Conservation (phyloP, 2,329 filamentous ascomycete genomes). For the Fusarium agapanthi region DNA sequence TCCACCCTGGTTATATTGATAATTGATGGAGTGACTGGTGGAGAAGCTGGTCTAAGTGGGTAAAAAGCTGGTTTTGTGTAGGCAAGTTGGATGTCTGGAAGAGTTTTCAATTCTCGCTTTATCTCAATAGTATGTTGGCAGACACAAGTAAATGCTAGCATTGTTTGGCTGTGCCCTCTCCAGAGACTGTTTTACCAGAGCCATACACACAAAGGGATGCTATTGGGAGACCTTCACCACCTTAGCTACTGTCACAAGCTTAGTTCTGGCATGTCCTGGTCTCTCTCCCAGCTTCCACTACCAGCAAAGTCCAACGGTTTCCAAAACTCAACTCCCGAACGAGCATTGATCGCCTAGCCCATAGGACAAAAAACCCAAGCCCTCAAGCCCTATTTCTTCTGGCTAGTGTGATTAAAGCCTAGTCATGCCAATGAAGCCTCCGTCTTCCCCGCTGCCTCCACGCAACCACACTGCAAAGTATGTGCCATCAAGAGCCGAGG, state of each 20-base stretch:
- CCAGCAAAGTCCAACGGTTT: slow-evolving; percentile 20
- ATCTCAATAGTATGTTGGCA: neutral
- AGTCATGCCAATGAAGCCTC: slow-evolving; percentile 20
- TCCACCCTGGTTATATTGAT: neutral
- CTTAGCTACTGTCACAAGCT: neutral
- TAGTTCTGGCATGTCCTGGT: neutral
- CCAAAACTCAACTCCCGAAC: slow-evolving; percentile 27
- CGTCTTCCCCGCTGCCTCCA: slow-evolving; percentile 26
- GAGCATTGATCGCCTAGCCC: slow-evolving; percentile 11
- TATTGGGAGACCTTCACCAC: neutral
- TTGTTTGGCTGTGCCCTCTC: neutral
- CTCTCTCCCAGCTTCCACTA: neutral
- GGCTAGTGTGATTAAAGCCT: slow-evolving; percentile 22
- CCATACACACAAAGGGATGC: neutral
- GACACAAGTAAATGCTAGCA: neutral
- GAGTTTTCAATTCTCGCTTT: neutral
- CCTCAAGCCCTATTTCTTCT: slow-evolving; percentile 25
- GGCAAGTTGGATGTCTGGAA: slow-evolving; percentile 21
- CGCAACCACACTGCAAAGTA: neutral
- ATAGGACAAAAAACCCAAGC: neutral
- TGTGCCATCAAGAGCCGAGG: slow-evolving; percentile 2
- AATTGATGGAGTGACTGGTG: slow-evolving; percentile 12
- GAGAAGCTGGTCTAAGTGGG: slow-evolving; percentile 17
- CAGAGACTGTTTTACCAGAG: neutral
- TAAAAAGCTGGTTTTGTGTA: slow-evolving; percentile 9